Conservation (phyloP, 768 basidiomycete genomes). For the Tylopilus rubrobrunneus region DNA sequence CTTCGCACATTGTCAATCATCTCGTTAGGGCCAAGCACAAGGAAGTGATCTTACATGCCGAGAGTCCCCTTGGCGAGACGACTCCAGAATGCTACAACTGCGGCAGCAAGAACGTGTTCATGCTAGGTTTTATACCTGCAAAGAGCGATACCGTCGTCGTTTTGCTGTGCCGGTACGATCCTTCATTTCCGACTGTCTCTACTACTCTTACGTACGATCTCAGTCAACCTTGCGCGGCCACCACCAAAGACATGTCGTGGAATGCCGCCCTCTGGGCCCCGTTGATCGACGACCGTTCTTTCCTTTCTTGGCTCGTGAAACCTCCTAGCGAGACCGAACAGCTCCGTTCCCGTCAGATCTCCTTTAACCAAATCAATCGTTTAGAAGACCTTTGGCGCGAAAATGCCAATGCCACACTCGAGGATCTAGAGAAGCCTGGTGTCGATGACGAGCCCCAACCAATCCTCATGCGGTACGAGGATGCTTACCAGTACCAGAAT, state of each 20-base stretch:
- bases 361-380: conserved; percentile 94
- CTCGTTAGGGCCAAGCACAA: conserved; percentile 99
- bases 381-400: conserved; percentile 98
- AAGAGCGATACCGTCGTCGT: conserved; percentile 99
- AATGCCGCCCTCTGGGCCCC: conserved; percentile 98
- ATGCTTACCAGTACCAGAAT: conserved; percentile 99
- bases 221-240: conserved; percentile 96
- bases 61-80: conserved; percentile 94
- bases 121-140: conserved; percentile 98
- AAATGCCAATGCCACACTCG: conserved; percentile 88
- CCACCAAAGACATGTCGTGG: conserved; percentile 98
- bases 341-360: conserved; percentile 93
- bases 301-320: conserved; percentile 99
- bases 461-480: conserved; percentile 88
- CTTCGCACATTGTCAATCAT: conserved; percentile 99
- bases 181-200: not conserved
- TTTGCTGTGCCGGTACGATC: conserved; percentile 82
- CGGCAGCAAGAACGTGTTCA: conserved; percentile 98
- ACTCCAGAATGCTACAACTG: conserved; percentile 99
- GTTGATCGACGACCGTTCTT: conserved; percentile 96
- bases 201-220: not conserved
- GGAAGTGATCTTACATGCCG: conserved; percentile 94
- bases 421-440: conserved; percentile 95
- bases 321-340: conserved; percentile 96
- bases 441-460: conserved; percentile 97